phyloP scores from a whole-genome alignment of 768 basidiomycete genomes.

The Gyrodon lividus region DNA sequence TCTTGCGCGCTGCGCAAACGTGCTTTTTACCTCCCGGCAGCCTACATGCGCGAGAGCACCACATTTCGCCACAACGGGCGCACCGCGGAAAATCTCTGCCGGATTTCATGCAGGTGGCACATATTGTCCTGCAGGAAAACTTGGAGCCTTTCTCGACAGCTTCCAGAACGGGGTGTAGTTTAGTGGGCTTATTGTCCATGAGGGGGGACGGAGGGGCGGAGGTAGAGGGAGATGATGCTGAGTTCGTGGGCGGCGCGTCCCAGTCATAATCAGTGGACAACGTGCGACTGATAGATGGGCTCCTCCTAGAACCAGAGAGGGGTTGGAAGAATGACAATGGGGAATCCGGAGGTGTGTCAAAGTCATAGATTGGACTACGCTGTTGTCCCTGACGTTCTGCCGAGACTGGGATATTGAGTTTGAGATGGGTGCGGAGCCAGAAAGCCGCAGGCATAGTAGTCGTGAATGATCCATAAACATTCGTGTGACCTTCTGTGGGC shows the following conservation, averaged over 20 bases:
- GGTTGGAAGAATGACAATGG: constrained; percentile 23
- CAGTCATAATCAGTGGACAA: constrained; percentile 27
- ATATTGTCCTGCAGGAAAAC: constrained; percentile 42
- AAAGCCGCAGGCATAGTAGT: constrained; percentile 36
- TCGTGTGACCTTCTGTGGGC: constrained; percentile 22
- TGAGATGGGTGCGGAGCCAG: constrained; percentile 25
- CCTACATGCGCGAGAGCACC: constrained; percentile 66
- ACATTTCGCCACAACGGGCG: constrained; percentile 53
- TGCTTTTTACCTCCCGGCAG: constrained; percentile 53
- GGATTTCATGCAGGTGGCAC: constrained; percentile 51
- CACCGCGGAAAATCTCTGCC: constrained; percentile 64
- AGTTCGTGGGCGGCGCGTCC: constrained; percentile 10
- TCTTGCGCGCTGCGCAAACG: constrained; percentile 34
- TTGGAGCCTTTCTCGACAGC: constrained; percentile 52
- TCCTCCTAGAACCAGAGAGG: constrained; percentile 16
- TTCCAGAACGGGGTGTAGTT: constrained; percentile 46
- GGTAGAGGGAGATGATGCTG: constrained; percentile 1
- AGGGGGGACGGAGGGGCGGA: constrained; percentile 21
- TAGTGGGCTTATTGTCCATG: constrained; percentile 9
- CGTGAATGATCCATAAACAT: constrained; percentile 40
- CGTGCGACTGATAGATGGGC: constrained; percentile 46
- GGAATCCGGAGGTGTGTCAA: constrained; percentile 30
- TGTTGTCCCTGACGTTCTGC: constrained; percentile 6
- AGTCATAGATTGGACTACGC: constrained; percentile 9
- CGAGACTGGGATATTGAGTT: constrained; percentile 16